phyloP scores from a whole-genome alignment of 2,329 filamentous ascomycete species.

The Hortaea sp. region DNA sequence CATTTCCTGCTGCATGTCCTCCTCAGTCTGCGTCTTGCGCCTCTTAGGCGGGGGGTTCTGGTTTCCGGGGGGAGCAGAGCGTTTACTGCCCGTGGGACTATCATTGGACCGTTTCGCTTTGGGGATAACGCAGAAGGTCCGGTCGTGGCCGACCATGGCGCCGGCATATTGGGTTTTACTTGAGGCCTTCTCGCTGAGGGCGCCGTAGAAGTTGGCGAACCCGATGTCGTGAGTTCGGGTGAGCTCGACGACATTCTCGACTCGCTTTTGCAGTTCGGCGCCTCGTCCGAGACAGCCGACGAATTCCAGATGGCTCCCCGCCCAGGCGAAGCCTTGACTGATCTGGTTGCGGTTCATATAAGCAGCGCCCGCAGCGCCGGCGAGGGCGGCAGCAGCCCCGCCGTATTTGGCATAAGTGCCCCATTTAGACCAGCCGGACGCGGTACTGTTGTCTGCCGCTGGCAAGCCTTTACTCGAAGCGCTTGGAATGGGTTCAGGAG shows the following conservation, averaged over 20 bases:
- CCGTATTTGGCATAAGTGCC: constrained; percentile 78
- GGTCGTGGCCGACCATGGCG: constrained; percentile 54
- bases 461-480: constrained; percentile 23
- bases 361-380: constrained; percentile 74
- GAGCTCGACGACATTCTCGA: constrained; percentile 57
- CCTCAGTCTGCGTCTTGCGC: constrained; percentile 12
- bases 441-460: constrained; percentile 8
- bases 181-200: constrained; percentile 55
- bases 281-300: constrained; percentile 79
- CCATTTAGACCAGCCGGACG: constrained; percentile 45
- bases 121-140: constrained; percentile 85
- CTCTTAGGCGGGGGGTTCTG: constrained; percentile 9
- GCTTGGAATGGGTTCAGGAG: constrained; percentile 14
- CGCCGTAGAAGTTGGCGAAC: constrained; percentile 80
- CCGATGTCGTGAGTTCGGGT: constrained; percentile 58
- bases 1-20: constrained; percentile 21
- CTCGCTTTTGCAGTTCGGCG: constrained; percentile 67
- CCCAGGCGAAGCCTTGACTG: constrained; percentile 67
- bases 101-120: constrained; percentile 28
- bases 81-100: constrained; percentile 16
- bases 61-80: constrained; percentile 10
- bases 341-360: constrained; percentile 80
- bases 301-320: constrained; percentile 83
- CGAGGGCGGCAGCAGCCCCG: constrained; percentile 68
- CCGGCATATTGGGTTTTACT: constrained; percentile 42